Evolutionary conservation across 2,329 filamentous ascomycete species (phyloP).

Genomic region (Calonectria honghensis): DNA sequence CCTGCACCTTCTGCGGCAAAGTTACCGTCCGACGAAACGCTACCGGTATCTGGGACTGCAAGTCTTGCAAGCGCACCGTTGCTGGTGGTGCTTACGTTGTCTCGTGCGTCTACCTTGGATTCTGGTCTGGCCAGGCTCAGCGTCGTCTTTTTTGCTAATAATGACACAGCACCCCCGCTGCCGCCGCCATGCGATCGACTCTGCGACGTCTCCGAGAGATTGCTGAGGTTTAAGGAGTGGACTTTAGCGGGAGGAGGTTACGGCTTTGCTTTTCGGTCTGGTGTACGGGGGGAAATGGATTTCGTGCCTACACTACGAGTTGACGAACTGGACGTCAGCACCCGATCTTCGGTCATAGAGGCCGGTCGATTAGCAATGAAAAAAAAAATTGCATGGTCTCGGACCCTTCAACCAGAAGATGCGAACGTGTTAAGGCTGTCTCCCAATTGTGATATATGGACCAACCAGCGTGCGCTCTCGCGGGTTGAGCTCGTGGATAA

Average conservation of each 20-base stretch:
- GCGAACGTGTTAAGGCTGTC: constrained; percentile 22
- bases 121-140: background rate
- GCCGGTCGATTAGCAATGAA: constrained; percentile 67
- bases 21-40: constrained; percentile 92
- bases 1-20: constrained; percentile 99
- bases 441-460: constrained; percentile 37
- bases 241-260: constrained; percentile 58
- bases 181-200: constrained; percentile 95
- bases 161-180: constrained; percentile 86
- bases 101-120: constrained; percentile 82
- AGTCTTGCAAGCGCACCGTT: constrained; percentile 90
- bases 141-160: constrained; percentile 54
- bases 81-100: constrained; percentile 90
- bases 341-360: constrained; percentile 63
- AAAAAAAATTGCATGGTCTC: constrained; percentile 63
- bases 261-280: constrained; percentile 68
- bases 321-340: constrained; percentile 65
- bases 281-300: constrained; percentile 67
- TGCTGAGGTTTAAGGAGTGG: constrained; percentile 85
- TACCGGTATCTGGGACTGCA: constrained; percentile 98
- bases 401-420: constrained; percentile 52
- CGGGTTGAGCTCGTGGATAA: constrained; percentile 23
- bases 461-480: constrained; percentile 35
- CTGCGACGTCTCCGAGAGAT: constrained; percentile 98
- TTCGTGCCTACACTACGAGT: constrained; percentile 66